Evolutionary conservation across 2,329 filamentous ascomycete species (phyloP), one percentile per base, ranked within the genome.

Genomic region (Lasiodiplodia citricola): DNA sequence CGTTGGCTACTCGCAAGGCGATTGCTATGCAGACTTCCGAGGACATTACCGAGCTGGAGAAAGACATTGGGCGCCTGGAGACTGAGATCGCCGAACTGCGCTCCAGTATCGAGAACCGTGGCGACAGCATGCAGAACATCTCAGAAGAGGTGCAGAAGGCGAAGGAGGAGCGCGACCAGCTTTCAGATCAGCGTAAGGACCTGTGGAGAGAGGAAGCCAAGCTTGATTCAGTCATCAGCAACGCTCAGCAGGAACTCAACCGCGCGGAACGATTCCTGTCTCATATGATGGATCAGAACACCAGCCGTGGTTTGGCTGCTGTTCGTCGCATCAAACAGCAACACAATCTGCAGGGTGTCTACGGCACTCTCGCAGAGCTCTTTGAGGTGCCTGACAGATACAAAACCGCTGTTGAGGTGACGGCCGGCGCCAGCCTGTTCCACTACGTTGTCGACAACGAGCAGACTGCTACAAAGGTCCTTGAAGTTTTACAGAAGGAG

Each of bases 401-500:
- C 80, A 90, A 94, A 70, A 89, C 94, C 13, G 93, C 96, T 2
- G 91, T 96, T 11, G 96, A 99, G 80, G 93, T 97, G 74, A 96
- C 94, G 64, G 96, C 95, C 2, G 96, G 96, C 21, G 91, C 90
- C 71, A 97, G 93, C 77, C 85, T 99, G 10, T 99, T 99, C 81
- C 93, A 99, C 80, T 97, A 97, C 73, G 90, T 99, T 13, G 95
- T 98, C 54, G 95, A 99, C 78, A 95, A 91, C 62, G 93, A 96
- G 70, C 89, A 92, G 51, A 97, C 94, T 0, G 94, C 94, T 0
- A 93, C 92, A 1, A 88, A 89, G 73, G 87, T 97, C 41, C 89
- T 96, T 54, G 91, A 95, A 72, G 87, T 90, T 16, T 84, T 99
- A 35, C 91, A 94, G 77, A 90, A 90, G 72, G 89, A 93, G 73